Base-by-base conservation (phyloP, 495 filamentous ascomycete genomes). In the Penicillium tannophilum region DNA sequence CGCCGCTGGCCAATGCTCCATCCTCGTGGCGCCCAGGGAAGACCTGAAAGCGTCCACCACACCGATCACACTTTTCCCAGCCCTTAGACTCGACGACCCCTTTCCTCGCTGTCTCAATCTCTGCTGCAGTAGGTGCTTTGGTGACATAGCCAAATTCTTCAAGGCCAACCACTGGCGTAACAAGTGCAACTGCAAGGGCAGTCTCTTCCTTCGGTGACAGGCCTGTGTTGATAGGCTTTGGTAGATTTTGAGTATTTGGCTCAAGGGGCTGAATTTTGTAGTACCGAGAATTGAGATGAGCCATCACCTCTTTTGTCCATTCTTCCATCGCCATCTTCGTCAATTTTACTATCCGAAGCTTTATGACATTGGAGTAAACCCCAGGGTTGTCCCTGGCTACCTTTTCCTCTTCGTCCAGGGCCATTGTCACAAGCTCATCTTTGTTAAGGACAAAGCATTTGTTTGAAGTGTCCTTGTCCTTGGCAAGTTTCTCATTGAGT, bases 11-110 rank as follows among this genome's bases (percentile, higher is more conserved):
- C 41, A 97, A 78, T 2, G 86, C 82, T 2, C 93, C 94, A 63
- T 98, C 94, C 54, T 84, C 83, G 48, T 91, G 82, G 35, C 94
- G 88, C 16, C 91, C 91, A 7, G 93, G 91, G 63, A 95, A 98
- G 16, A 96, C 91, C 70, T 97, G 92, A 66, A 99, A 98, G 28
- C 93, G 85, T 20, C 82, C 84, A 23, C 74, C 79, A 71, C 94
- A 99, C 14, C 94, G 88, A 66, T 97, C 93, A 65, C 94, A 99
- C 16, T 81, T 73, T 73, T 98, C 95, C 79, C 86, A 96, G 43
- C 90, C 89, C 41, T 84, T 79, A 11, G 87, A 82, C 7, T 84
- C 79, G 42, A 84, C 73, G 3, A 91, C 77, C 0, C 87, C 92
- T 51, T 80, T 80, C 30, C 75, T 79, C 8, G 92, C 90, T 30